Base-by-base conservation (phyloP, 2,329 filamentous ascomycete genomes). In the Ceratocystis papillata region DNA sequence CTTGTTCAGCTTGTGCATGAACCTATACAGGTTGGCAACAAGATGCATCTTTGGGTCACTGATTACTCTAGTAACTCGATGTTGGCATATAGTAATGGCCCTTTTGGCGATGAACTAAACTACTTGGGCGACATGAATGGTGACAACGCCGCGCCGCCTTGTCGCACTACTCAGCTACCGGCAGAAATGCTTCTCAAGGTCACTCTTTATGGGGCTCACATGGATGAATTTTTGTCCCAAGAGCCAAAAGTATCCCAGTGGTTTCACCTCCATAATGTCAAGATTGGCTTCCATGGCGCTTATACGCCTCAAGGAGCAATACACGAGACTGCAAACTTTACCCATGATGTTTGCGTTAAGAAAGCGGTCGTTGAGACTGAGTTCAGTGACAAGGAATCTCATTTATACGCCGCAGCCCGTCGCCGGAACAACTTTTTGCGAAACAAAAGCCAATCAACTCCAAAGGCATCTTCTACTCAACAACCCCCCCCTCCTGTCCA, bases 21-120 rank as follows among this genome's bases (percentile, higher is more conserved):
- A 1, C 80, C 81, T 0, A 79, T 74, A 55, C 75, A 78, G 37
- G 22, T 70, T 5, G 72, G 73, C 25, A 79, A 81, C 30, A 81
- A 75, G 66, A 75, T 82, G 12, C 83, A 84, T 4, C 69, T 96
- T 0, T 91, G 91, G 78, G 77, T 96, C 20, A 88, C 89, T 0
- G 92, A 96, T 74, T 96, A 92, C 73, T 95, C 90, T 0, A 76
- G 83, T 63, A 90, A 96, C 71, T 72, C 78, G 0, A 28, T 17
- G 5, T 6, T 64, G 8, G 55, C 12, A 44, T 25, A 55, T 15
- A 72, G 28, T 44, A 17, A 20, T 45, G 61, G 30, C 8, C n/a
- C 7, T 37, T 20, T n/a, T 59, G 73, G 72, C 59, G 73, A 74
- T 65, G 59, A 70, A 69, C 69, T 44, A 5, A 57, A 44, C 57